These are phyloP conservation scores for Colletotrichum sp. DNA, from an alignment of 2,329 filamentous ascomycete genomes.

Conservation along the genomic window DNA sequence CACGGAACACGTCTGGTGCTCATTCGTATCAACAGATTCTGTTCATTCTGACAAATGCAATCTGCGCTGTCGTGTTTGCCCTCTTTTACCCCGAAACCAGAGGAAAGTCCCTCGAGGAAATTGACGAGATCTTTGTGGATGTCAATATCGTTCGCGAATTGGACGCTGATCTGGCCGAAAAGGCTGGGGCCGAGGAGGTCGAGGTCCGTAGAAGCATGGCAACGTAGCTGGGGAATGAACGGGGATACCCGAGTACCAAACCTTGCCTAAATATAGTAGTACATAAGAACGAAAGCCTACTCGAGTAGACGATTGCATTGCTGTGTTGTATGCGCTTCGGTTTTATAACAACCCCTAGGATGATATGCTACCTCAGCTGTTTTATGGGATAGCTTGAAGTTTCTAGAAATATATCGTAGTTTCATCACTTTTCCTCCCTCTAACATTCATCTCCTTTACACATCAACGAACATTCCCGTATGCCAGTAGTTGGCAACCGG, in stretches of 20 bases:
- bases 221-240: not conserved
- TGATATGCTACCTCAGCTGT: not conserved
- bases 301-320: not conserved
- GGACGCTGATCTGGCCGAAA: constrained; percentile 23
- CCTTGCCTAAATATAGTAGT: not conserved
- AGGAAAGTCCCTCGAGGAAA: constrained; percentile 46
- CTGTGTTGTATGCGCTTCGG: not conserved
- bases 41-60: constrained; percentile 41
- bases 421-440: not conserved
- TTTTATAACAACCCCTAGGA: not conserved
- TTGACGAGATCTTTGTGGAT: constrained; percentile 44
- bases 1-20: not conserved
- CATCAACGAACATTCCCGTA: not conserved
- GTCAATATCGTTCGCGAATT: constrained; percentile 30
- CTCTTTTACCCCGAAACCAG: not conserved
- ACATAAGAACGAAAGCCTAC: not conserved
- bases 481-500: not conserved
- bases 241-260: not conserved
- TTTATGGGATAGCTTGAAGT: not conserved
- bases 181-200: constrained; percentile 22
- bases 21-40: constrained; percentile 31
- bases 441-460: not conserved
- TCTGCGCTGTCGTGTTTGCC: constrained; percentile 31
- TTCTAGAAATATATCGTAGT: not conserved
- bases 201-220: not conserved